phyloP scores from a whole-genome alignment of 1,284 basidiomycete genomes.

The Chalciporus sp. region DNA sequence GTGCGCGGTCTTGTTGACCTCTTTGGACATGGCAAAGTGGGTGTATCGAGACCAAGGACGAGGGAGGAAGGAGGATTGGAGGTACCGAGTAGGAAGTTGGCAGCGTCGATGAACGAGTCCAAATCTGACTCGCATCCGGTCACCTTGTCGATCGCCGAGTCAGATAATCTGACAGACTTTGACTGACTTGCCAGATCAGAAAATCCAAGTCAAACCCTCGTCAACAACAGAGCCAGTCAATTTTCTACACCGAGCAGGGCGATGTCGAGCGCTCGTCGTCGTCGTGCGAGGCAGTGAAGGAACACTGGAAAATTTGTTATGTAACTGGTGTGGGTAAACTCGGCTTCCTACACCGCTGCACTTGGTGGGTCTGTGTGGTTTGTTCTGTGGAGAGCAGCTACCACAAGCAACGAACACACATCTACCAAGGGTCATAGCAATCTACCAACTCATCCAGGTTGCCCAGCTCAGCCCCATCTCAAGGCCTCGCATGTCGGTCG shows the following conservation, averaged over 20 bases:
- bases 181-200: slow-evolving; percentile 3
- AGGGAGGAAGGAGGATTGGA: not conserved
- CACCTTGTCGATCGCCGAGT: slow-evolving; percentile 13
- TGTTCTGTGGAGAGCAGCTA: too few species aligned
- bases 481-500: too few species aligned
- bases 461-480: too few species aligned
- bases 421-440: too few species aligned
- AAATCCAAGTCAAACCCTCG: not conserved
- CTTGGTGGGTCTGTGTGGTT: too few species aligned
- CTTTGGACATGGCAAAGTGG: slow-evolving; percentile 26
- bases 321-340: not conserved
- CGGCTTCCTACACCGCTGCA: too few species aligned
- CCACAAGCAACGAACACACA: too few species aligned
- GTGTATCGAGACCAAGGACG: slow-evolving; percentile 4
- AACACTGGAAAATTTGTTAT: not conserved
- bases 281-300: not conserved
- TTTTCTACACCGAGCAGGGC: not conserved
- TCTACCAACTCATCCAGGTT: too few species aligned
- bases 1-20: slow-evolving; percentile 84
- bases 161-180: slow-evolving; percentile 9
- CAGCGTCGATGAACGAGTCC: slow-evolving; percentile 5
- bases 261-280: not conserved
- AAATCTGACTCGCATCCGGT: slow-evolving; percentile 32
- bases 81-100: too few species aligned
- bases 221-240: not conserved